phyloP scores from a whole-genome alignment of 2,329 filamentous ascomycete genomes.

The Huntiella moniliformis region DNA sequence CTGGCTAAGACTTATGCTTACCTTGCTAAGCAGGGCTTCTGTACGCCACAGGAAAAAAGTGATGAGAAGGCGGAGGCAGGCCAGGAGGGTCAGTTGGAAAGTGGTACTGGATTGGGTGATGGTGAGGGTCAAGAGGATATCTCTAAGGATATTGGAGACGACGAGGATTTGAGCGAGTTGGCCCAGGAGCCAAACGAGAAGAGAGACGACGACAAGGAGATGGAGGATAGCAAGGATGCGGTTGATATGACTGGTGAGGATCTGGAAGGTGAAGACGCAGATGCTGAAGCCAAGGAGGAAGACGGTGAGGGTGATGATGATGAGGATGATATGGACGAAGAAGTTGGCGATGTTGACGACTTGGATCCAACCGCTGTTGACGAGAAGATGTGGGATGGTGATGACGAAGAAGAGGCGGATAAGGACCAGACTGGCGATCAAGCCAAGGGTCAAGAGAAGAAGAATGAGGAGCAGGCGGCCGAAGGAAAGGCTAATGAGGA shows the following conservation, averaged over 20 bases:
- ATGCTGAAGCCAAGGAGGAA: constrained; percentile 40
- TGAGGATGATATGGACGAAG: constrained; percentile 67
- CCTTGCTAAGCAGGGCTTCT: constrained; percentile 74
- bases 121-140: constrained; percentile 94
- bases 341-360: constrained; percentile 79
- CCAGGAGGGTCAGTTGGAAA: constrained; percentile 67
- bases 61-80: constrained; percentile 51
- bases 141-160: constrained; percentile 85
- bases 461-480: constrained; percentile 39
- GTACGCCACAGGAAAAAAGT: constrained; percentile 66
- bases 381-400: constrained; percentile 97
- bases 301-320: constrained; percentile 45
- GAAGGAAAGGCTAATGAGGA: constrained; percentile 38
- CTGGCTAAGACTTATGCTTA: constrained; percentile 62
- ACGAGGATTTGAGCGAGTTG: constrained; percentile 82
- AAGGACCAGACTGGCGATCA: constrained; percentile 66
- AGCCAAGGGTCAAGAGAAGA: constrained; percentile 48
- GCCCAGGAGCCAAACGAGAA: constrained; percentile 66
- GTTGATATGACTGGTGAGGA: constrained; percentile 90
- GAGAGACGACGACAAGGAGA: constrained; percentile 39
- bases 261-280: constrained; percentile 62
- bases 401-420: constrained; percentile 57
- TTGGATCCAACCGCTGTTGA: constrained; percentile 79
- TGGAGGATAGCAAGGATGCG: constrained; percentile 66
- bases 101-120: constrained; percentile 82